phyloP scores from a whole-genome alignment of 768 basidiomycete species.

The Russula brevipes region DNA sequence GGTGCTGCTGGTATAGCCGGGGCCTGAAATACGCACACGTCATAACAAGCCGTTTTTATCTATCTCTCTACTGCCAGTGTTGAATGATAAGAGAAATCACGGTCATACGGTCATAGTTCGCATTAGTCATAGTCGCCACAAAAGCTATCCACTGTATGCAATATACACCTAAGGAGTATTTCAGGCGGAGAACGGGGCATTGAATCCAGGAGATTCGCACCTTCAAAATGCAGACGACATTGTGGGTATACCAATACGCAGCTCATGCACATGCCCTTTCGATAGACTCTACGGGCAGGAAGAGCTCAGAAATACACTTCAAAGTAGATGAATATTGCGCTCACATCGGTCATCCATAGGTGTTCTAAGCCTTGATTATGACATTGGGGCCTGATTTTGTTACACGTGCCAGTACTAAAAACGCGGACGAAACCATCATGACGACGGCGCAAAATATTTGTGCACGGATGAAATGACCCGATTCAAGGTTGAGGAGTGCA shows the following conservation, averaged over 20 bases:
- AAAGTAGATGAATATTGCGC: too few relatives aligned
- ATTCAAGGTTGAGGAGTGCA: conserved; percentile 15
- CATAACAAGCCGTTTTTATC: background rate
- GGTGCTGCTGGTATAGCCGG: background rate
- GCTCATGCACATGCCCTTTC: background rate
- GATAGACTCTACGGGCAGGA: too few relatives aligned
- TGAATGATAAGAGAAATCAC: too few relatives aligned
- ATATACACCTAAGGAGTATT: background rate
- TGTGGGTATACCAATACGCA: background rate
- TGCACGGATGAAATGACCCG: conserved; percentile 15
- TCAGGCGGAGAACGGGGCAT: background rate
- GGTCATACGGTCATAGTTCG: too few relatives aligned
- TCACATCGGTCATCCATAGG: too few relatives aligned
- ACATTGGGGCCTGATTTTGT: background rate
- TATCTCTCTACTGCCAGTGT: too few relatives aligned
- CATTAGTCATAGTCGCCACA: background rate
- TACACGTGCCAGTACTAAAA: conserved; percentile 7
- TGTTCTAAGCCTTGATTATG: conserved; percentile 9
- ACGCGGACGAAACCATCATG: background rate
- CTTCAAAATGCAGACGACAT: background rate
- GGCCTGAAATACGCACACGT: background rate
- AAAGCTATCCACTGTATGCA: background rate
- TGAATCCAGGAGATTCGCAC: background rate
- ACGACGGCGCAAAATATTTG: conserved; percentile 17
- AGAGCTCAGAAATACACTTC: too few relatives aligned